Evolutionary conservation across 176 grass and related monocot genomes (phyloP), one percentile per base, ranked within the genome.

Genomic region (Dendrocalamus sinicus): DNA sequence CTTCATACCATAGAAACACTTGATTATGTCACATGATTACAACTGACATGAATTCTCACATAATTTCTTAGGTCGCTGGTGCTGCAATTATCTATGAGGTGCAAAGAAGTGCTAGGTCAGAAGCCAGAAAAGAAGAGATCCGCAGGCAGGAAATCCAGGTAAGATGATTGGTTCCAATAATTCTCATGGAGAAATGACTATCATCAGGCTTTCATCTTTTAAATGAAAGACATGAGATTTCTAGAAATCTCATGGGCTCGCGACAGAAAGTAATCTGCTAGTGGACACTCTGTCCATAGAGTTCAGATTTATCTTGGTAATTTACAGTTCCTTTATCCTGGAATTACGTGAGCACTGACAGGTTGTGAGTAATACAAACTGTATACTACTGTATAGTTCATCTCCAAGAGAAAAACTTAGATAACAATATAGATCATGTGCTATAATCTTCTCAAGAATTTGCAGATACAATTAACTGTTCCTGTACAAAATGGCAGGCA

Each of bases 91-190:
- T 95, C 76, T 98, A 88, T 76, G 96, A 98, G 86, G 96, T 98
- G 68, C 96, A 95, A 77, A 94, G 91, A 88, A 95, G 86, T 94
- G 91, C 93, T 69, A 95, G 88, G 43, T 92, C 91, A 88, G 96
- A 98, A 86, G 96, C 96, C 88, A 92, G 88, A 89, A 98, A 98
- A 79, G 93, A 98, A 86, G 96, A 91, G 54, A 14, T 78, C 45
- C 88, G 91, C 35, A 91, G 52, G 75, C 84, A 91, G 81, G 93
- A 95, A 85, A 41, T 95, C 28, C 86, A 95, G 91, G 96, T 95
- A 88, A 89, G 40, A 72, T 43, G 48, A 68, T 54, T 86, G 66
- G 35, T 67, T 77, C 30, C 46, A 35, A 23, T 65, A 69, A n/a
- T 80, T 68, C 10, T 57, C 48, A 78, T 7, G 30, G 53, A 55